Percentiles rank a stretch among this genome's conserved stretches.
These are phyloP conservation scores for Malbranchea cinnamomea DNA, from an alignment of 2,329 filamentous ascomycete genomes.

Conservation along the genomic window DNA sequence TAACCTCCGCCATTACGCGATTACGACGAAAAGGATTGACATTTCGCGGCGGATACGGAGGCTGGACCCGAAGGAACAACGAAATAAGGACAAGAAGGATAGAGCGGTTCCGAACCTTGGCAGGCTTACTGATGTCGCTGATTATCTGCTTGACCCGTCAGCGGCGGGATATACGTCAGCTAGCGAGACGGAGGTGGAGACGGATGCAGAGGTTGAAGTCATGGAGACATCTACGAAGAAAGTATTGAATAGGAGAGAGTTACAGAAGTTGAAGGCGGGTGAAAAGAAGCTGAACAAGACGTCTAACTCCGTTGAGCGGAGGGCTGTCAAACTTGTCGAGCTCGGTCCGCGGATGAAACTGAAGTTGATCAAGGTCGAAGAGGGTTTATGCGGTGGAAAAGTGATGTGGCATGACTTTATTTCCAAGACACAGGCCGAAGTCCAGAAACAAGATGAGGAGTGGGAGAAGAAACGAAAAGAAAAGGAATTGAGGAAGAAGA, in stretches of 20 bases:
- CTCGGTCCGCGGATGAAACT: conserved; percentile 80
- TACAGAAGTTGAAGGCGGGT: conserved; percentile 31
- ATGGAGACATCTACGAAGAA: conserved; percentile 39
- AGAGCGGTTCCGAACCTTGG: conserved; percentile 69
- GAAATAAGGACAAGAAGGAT: conserved; percentile 52
- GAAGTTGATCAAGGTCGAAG: conserved; percentile 87
- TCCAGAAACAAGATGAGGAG: conserved; percentile 61
- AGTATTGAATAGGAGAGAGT: conserved; percentile 37
- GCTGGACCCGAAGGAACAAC: conserved; percentile 71
- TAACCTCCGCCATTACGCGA: conserved; percentile 86
- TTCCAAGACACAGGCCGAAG: conserved; percentile 64
- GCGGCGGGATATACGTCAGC: conserved; percentile 82
- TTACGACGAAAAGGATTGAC: conserved; percentile 74
- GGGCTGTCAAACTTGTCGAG: conserved; percentile 83
- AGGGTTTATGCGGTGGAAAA: conserved; percentile 76
- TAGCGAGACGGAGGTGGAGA: conserved; percentile 83
- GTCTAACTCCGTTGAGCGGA: conserved; percentile 51
- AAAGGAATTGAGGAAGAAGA: conserved; percentile 65
- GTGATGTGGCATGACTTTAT: conserved; percentile 98
- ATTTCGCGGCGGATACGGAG: conserved; percentile 71
- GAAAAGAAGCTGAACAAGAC: conserved; percentile 33
- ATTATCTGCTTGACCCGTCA: conserved; percentile 72
- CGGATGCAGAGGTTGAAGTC: conserved; percentile 89
- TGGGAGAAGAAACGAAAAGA: conserved; percentile 68
- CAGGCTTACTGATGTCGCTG: conserved; percentile 80